Conservation (phyloP, 495 filamentous ascomycete species). For the Hyaloscypha bicolor region DNA sequence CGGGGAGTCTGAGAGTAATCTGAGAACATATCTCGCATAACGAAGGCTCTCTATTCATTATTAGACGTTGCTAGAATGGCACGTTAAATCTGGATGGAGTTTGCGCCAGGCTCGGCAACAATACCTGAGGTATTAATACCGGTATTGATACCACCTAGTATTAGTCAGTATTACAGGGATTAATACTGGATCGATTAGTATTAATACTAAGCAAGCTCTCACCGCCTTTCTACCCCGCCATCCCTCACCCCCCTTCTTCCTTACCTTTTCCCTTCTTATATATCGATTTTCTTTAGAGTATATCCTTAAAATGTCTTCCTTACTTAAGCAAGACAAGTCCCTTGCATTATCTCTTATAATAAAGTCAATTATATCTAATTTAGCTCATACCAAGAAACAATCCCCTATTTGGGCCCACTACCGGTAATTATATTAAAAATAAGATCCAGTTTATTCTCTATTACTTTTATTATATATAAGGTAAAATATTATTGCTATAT, state of each 20-base stretch:
- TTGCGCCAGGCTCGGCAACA: too few relatives aligned
- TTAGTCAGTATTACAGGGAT: constrained; percentile 8
- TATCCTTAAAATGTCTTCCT: constrained; percentile 14
- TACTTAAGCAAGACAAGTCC: not conserved
- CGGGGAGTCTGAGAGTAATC: too few relatives aligned
- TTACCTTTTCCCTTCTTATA: constrained; percentile 3
- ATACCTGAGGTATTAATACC: too few relatives aligned
- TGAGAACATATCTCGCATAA: too few relatives aligned
- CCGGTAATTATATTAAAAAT: not conserved
- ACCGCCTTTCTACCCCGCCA: constrained; percentile 5
- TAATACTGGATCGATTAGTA: too few relatives aligned
- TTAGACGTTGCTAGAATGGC: too few relatives aligned
- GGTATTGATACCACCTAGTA: constrained; percentile 1
- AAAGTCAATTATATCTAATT: not conserved
- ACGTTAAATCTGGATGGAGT: too few relatives aligned
- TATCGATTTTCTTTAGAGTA: not conserved
- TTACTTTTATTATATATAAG: too few relatives aligned
- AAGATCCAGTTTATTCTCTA: too few relatives aligned
- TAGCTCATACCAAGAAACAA: not conserved
- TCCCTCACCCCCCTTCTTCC: not conserved
- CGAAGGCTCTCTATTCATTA: too few relatives aligned
- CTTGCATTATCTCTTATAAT: not conserved
- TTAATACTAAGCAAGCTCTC: constrained; percentile 2
- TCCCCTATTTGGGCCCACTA: not conserved
- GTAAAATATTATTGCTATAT: too few relatives aligned